Evolutionary conservation across 352 stramenopile species (phyloP), one percentile per base, ranked within the genome.

Genomic region (Phytophthora hibernalis): DNA sequence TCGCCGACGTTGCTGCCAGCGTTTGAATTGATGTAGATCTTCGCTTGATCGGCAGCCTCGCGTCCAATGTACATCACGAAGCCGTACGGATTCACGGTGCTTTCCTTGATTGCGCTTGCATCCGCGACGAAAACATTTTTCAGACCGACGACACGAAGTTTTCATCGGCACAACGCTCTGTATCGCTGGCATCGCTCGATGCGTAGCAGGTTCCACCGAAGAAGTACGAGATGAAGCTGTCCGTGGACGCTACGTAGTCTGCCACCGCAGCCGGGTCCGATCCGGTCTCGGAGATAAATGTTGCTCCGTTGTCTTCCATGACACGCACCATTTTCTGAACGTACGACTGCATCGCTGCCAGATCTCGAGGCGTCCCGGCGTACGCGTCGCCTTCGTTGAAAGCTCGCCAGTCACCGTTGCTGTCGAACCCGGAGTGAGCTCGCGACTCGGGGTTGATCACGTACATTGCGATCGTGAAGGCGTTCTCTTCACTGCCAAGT

Each of bases 11-110:
- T 44, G 10, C 37, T 49, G n/a, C 53, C 71, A n/a, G 44, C 5
- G 35, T 50, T 50, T 5, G 55, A 61, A 24, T 16, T 24, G 12
- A 87, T 53, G 40, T 75, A 79, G 3, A 26, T 51, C 47, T 83
- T 66, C 13, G 74, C 82, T n/a, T 82, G 74, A 5, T 72, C 62
- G 1, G 65, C 82, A n/a, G 73, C 78, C 38, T 92, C 75, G 3
- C 70, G 70, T 15, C 85, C 81, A n/a, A 87, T 66, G 70, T 93
- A 90, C 79, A 89, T 91, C n/a, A 92, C 71, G 54, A 90, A 89
- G 3, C 73, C 83, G 61, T 90, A 91, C 28, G 80, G 83, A 47
- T 84, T 89, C 31, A 81, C 72, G 0, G 85, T 91, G 11, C 81
- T 85, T 5, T 89, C 80, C 12, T 65, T 62, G 81, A 90, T 89